Conservation (phyloP, 768 basidiomycete genomes). For the Boletus bicolor region DNA sequence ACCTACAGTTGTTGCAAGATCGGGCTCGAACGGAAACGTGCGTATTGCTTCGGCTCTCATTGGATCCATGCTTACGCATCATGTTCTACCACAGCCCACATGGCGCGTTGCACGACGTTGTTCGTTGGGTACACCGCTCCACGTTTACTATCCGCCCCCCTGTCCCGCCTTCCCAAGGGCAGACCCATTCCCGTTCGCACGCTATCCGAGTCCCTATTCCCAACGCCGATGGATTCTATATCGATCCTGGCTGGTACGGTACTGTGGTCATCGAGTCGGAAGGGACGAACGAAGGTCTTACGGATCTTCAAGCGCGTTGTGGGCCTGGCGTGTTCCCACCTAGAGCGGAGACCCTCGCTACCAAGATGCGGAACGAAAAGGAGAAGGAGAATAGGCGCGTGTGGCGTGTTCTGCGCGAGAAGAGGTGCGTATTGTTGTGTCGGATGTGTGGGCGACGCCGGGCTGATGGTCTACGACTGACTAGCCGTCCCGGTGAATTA, state of each 20-base stretch:
- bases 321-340: slow-evolving; percentile 65
- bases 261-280: slow-evolving; percentile 81
- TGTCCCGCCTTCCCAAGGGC: slow-evolving; percentile 31
- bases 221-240: slow-evolving; percentile 48
- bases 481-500: slow-evolving; percentile 26
- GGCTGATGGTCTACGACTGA: neutral
- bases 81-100: slow-evolving; percentile 53
- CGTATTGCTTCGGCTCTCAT: slow-evolving; percentile 29
- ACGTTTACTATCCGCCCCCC: slow-evolving; percentile 65
- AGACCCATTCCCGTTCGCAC: slow-evolving; percentile 28
- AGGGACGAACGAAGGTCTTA: slow-evolving; percentile 81
- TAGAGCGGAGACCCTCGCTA: slow-evolving; percentile 38
- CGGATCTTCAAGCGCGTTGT: slow-evolving; percentile 73
- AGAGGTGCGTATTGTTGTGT: slow-evolving; percentile 48
- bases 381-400: slow-evolving; percentile 49
- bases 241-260: slow-evolving; percentile 83
- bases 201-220: slow-evolving; percentile 47
- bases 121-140: slow-evolving; percentile 83
- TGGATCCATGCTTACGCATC: slow-evolving; percentile 6
- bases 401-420: slow-evolving; percentile 73
- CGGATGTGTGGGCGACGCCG: neutral
- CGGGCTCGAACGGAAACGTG: slow-evolving; percentile 78
- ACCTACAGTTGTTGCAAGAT: slow-evolving; percentile 76
- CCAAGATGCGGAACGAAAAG: slow-evolving; percentile 36
- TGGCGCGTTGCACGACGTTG: slow-evolving; percentile 73